Percentiles rank a stretch among this genome's conserved stretches.
These are phyloP conservation scores for Aspergillus ochraceus DNA, from an alignment of 2,329 filamentous ascomycete species.

Conservation along the genomic window DNA sequence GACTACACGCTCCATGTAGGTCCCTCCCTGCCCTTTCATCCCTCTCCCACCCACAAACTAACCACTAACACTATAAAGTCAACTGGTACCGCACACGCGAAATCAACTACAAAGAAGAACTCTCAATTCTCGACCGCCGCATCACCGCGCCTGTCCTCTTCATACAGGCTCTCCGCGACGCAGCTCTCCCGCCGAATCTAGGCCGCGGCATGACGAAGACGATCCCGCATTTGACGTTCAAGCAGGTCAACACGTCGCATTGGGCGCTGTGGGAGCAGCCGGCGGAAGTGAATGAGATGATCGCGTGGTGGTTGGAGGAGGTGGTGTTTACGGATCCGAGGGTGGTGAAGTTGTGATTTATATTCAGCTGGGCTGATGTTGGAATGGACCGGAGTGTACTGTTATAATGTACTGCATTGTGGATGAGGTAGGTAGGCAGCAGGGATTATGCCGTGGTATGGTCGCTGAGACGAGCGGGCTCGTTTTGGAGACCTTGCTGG, in stretches of 20 bases:
- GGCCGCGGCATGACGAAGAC: slow-evolving; percentile 68
- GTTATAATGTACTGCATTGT: neutral
- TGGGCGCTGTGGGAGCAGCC: slow-evolving; percentile 80
- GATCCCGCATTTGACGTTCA: slow-evolving; percentile 64
- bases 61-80: slow-evolving; percentile 36
- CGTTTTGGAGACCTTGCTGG: neutral
- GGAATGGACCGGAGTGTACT: neutral
- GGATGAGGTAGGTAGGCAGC: no score
- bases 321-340: slow-evolving; percentile 47
- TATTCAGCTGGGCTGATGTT: neutral
- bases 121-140: slow-evolving; percentile 35
- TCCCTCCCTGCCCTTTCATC: slow-evolving; percentile 5
- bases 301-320: slow-evolving; percentile 66
- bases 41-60: neutral
- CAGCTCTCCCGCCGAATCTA: slow-evolving; percentile 71
- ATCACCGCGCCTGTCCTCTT: slow-evolving; percentile 70
- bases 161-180: slow-evolving; percentile 70
- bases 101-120: slow-evolving; percentile 76
- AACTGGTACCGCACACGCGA: slow-evolving; percentile 83
- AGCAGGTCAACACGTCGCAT: slow-evolving; percentile 69
- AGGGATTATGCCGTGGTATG: no score
- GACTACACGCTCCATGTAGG: slow-evolving; percentile 70
- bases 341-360: slow-evolving; percentile 12
- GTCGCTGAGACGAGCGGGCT: neutral
- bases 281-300: slow-evolving; percentile 66